Conservation (phyloP, 805 yeast genomes). For the Saccharomycopsis sp. region DNA sequence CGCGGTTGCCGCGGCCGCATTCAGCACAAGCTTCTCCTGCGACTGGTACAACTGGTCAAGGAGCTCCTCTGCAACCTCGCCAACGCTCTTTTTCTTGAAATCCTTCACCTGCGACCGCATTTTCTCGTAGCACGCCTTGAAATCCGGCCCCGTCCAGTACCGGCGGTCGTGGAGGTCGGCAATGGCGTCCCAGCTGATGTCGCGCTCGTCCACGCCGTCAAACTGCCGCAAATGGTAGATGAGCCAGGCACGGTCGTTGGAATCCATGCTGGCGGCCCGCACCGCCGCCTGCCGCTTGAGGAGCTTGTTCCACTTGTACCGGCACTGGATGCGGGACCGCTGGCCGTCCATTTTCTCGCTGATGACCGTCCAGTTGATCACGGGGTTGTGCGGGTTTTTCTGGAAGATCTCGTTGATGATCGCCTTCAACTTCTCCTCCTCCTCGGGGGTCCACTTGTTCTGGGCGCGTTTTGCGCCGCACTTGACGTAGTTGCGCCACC, state of each 20-base stretch:
- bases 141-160: conserved; percentile 55
- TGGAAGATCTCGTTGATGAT: conserved; percentile 46
- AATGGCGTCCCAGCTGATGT: conserved; percentile 49
- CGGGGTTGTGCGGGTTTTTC: conserved; percentile 33
- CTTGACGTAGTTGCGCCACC: conserved; percentile 93
- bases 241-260: conserved; percentile 45
- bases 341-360: conserved; percentile 85
- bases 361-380: conserved; percentile 86
- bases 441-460: conserved; percentile 74
- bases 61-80: conserved; percentile 28
- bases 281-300: conserved; percentile 49
- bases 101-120: conserved; percentile 49
- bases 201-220: conserved; percentile 35
- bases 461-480: conserved; percentile 74
- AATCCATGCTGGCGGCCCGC: conserved; percentile 38
- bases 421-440: conserved; percentile 55
- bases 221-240: conserved; percentile 38
- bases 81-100: conserved; percentile 33
- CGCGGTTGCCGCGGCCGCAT: conserved; percentile 2
- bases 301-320: conserved; percentile 91
- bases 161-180: conserved; percentile 39
- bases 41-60: conserved; percentile 18
- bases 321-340: conserved; percentile 87
- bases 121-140: conserved; percentile 53
- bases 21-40: not conserved